A percentile compares a stretch with the other conserved stretches of the same genome.
Conservation (phyloP, 176 grass and related monocot species). For the Calamus simplicifolius region DNA sequence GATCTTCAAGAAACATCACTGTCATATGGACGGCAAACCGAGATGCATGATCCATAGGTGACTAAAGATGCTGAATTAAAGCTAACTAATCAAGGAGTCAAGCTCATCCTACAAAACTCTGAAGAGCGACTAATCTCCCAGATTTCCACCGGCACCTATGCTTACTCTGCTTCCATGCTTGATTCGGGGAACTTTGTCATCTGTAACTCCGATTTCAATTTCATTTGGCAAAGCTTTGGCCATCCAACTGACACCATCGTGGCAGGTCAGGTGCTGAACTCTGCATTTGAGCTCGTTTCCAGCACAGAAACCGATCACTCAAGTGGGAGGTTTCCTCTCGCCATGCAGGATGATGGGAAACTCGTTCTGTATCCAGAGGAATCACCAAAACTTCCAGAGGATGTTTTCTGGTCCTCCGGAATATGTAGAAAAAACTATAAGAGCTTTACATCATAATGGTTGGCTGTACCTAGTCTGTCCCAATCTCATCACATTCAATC, state of each 20-base stretch:
- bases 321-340: too few relatives aligned
- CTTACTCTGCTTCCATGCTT: conserved; percentile 19
- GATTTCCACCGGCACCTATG: neutral
- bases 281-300: conserved; percentile 18
- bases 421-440: too few relatives aligned
- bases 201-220: neutral
- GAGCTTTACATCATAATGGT: too few relatives aligned
- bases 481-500: too few relatives aligned
- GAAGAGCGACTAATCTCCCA: conserved; percentile 15
- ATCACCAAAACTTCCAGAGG: too few relatives aligned
- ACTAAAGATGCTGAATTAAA: conserved; percentile 20
- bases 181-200: conserved; percentile 29
- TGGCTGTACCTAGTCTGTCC: too few relatives aligned
- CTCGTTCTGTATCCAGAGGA: too few relatives aligned
- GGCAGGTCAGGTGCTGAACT: conserved; percentile 21
- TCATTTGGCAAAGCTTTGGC: conserved; percentile 24
- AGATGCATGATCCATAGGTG: conserved; percentile 15
- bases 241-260: conserved; percentile 33
- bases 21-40: conserved; percentile 31
- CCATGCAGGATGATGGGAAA: too few relatives aligned
- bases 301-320: conserved; percentile 5
- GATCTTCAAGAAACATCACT: neutral
- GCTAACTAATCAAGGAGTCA: conserved; percentile 11
- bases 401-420: too few relatives aligned
- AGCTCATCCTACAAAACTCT: conserved; percentile 24